Conservation (phyloP, 108 stramenopile species). For the Mediolabrus comicus region DNA sequence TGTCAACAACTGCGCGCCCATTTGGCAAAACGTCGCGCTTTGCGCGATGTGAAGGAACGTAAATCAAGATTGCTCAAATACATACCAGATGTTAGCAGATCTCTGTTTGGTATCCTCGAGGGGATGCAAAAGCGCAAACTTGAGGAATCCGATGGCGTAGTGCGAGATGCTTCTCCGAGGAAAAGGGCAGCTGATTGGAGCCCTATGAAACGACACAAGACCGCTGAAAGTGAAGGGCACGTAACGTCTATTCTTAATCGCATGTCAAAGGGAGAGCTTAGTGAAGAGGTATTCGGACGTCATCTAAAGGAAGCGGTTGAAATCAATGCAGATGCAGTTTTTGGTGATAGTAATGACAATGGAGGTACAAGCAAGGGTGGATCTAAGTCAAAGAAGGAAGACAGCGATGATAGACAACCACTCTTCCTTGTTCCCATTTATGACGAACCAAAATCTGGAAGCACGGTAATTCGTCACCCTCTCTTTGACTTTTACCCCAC, state of each 20-base stretch:
- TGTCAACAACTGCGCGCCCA: slow-evolving; percentile 77
- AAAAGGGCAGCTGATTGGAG: slow-evolving; percentile 26
- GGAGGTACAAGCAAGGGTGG: slow-evolving; percentile 10
- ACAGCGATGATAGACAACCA: slow-evolving; percentile 43
- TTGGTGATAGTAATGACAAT: slow-evolving; percentile 38
- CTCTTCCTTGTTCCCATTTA: slow-evolving; percentile 69
- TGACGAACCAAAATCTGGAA: slow-evolving; percentile 35
- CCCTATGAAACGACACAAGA: slow-evolving; percentile 19
- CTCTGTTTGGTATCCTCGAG: slow-evolving; percentile 71
- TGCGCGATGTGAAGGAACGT: slow-evolving; percentile 78
- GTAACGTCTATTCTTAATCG: slow-evolving; percentile 43
- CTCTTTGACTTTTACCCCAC: slow-evolving; percentile 78
- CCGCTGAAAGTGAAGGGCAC: slow-evolving; percentile 26
- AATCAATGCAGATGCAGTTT: slow-evolving; percentile 47
- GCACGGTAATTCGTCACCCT: slow-evolving; percentile 59
- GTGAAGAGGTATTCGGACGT: slow-evolving; percentile 47
- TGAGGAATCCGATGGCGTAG: slow-evolving; percentile 35
- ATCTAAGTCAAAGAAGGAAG: slow-evolving; percentile 21
- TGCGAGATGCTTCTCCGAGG: slow-evolving; percentile 27
- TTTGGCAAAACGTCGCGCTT: slow-evolving; percentile 70
- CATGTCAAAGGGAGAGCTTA: slow-evolving; percentile 51
- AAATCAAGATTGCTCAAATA: slow-evolving; percentile 78
- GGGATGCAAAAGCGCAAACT: slow-evolving; percentile 67
- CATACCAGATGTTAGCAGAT: slow-evolving; percentile 76
- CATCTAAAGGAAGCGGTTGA: slow-evolving; percentile 62